A percentile compares a stretch with the other conserved stretches of the same genome.
phyloP scores from a whole-genome alignment of 2,329 filamentous ascomycete species.

The Chaetomium strumarium region DNA sequence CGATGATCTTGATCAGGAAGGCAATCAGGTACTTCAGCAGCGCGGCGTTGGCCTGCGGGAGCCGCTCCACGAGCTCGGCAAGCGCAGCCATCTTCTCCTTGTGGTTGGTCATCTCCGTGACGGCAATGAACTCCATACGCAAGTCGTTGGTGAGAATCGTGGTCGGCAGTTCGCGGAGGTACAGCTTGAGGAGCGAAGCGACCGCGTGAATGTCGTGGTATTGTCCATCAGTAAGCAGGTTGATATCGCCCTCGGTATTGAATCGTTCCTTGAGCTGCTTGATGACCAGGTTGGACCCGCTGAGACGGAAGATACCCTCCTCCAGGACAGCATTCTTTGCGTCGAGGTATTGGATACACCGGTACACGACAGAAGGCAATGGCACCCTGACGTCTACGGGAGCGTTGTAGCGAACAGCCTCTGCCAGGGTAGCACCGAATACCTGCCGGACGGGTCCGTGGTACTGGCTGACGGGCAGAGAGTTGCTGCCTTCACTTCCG shows the following conservation, averaged over 20 bases:
- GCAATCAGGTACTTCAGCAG: conserved; percentile 79
- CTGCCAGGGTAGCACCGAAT: conserved; percentile 78
- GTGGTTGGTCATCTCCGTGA: conserved; percentile 71
- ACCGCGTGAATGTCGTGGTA: conserved; percentile 96
- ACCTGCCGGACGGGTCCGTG: conserved; percentile 59
- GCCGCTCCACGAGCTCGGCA: conserved; percentile 68
- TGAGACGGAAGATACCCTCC: conserved; percentile 94
- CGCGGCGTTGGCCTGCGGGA: conserved; percentile 75
- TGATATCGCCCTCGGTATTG: conserved; percentile 86
- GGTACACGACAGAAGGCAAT: conserved; percentile 87
- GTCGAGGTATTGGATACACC: conserved; percentile 89
- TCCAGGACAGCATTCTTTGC: conserved; percentile 74
- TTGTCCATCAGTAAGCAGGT: conserved; percentile 72
- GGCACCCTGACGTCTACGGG: conserved; percentile 68
- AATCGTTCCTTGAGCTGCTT: conserved; percentile 87
- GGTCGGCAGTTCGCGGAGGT: conserved; percentile 83
- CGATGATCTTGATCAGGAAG: conserved; percentile 87
- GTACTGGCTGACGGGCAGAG: conserved; percentile 37
- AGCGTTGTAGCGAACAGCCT: conserved; percentile 76
- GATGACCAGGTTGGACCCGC: conserved; percentile 93
- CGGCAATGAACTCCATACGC: conserved; percentile 79
- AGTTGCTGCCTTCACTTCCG: conserved; percentile 42
- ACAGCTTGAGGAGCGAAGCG: conserved; percentile 87
- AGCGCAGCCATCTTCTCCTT: conserved; percentile 71
- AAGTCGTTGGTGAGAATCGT: conserved; percentile 88